Conservation (phyloP, 2,329 filamentous ascomycete species). For the Lachnellula hyalina region DNA sequence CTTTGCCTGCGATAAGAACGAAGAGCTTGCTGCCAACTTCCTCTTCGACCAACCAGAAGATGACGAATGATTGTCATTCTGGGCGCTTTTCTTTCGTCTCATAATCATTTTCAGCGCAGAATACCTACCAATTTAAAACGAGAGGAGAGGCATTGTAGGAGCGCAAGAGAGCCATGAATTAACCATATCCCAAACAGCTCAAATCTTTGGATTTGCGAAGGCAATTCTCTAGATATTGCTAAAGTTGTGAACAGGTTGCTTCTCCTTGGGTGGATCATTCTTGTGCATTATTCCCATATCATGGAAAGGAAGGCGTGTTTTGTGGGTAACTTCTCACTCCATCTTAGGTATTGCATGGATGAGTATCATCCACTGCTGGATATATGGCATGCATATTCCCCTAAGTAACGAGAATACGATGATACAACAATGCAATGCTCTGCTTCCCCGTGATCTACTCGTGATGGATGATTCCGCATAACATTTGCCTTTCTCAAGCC, state of each 20-base stretch:
- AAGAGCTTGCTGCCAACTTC: conserved; percentile 96
- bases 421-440: background rate
- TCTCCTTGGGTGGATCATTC: background rate
- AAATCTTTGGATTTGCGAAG: background rate
- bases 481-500: background rate
- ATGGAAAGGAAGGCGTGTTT: conserved; percentile 6
- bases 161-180: background rate
- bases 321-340: background rate
- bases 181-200: background rate
- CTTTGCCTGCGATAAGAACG: conserved; percentile 99
- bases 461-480: background rate
- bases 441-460: background rate
- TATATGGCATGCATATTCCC: conserved; percentile 6
- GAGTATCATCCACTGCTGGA: conserved; percentile 8
- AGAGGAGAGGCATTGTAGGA: background rate
- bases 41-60: conserved; percentile 96
- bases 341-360: background rate
- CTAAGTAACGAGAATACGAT: conserved; percentile 2
- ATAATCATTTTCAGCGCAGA: conserved; percentile 3
- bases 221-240: background rate
- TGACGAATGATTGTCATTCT: conserved; percentile 43
- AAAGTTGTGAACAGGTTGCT: background rate
- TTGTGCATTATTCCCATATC: conserved; percentile 1
- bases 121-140: background rate
- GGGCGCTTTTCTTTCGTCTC: conserved; percentile 8